Percentiles rank a stretch among this genome's conserved stretches.
phyloP scores from a whole-genome alignment of 192 early-diverging fungal genomes.

The Pilobolus umbonatus region DNA sequence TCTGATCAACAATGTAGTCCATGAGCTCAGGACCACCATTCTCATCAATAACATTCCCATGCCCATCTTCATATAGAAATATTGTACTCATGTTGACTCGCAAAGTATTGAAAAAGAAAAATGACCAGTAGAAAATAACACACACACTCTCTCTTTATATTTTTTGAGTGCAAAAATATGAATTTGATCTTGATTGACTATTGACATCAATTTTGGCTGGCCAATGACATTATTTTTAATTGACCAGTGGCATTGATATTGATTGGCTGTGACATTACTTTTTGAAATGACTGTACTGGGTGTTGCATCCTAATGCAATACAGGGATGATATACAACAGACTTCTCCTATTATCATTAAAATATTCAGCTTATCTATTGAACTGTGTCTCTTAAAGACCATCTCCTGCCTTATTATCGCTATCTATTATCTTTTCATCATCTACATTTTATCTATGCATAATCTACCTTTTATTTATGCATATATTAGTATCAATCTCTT shows the following conservation, averaged over 20 bases:
- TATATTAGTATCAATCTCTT: not conserved
- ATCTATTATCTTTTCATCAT: not conserved
- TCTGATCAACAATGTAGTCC: constrained; percentile 13
- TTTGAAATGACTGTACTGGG: not conserved
- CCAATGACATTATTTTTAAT: too few species aligned
- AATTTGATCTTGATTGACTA: not conserved
- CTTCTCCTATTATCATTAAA: too few species aligned
- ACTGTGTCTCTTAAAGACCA: too few species aligned
- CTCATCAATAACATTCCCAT: constrained; percentile 17
- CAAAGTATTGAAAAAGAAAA: constrained; percentile 5
- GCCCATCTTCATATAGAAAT: constrained; percentile 16
- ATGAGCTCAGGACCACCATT: constrained; percentile 10
- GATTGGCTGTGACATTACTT: not conserved
- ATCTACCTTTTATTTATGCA: not conserved
- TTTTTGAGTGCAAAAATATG: not conserved
- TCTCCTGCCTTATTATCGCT: too few species aligned
- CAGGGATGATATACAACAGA: too few species aligned
- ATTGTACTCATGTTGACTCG: constrained; percentile 16
- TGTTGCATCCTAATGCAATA: constrained; percentile 1
- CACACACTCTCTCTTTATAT: constrained; percentile 6
- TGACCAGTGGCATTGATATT: not conserved
- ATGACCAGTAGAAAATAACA: constrained; percentile 6
- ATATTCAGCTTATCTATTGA: too few species aligned
- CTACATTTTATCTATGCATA: not conserved
- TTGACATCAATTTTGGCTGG: constrained; percentile 1